Percentiles rank a stretch among this genome's conserved stretches.
Evolutionary conservation across 2,329 filamentous ascomycete species (phyloP).

Genomic region (Alternaria arborescens): DNA sequence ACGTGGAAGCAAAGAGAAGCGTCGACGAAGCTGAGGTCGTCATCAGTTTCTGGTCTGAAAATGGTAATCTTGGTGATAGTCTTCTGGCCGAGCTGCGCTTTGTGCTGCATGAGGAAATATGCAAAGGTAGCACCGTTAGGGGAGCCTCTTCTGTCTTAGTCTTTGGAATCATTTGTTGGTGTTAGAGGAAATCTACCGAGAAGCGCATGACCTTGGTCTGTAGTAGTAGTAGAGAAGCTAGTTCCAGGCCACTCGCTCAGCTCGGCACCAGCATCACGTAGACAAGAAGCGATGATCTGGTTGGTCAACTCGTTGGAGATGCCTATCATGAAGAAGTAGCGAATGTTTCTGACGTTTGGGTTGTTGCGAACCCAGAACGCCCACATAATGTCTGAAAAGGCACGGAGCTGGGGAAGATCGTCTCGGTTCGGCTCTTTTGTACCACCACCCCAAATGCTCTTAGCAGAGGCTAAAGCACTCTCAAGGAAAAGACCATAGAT

Average conservation of each 20-base stretch:
- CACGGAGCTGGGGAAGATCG: constrained; percentile 24
- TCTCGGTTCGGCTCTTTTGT: neutral
- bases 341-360: constrained; percentile 20
- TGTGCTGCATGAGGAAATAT: constrained; percentile 34
- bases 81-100: constrained; percentile 28
- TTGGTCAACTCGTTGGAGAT: constrained; percentile 30
- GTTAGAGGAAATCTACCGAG: constrained; percentile 13
- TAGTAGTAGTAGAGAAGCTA: constrained; percentile 14
- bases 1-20: constrained; percentile 25
- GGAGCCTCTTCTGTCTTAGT: constrained; percentile 16
- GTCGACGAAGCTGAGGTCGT: constrained; percentile 24
- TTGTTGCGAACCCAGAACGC: constrained; percentile 27
- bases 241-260: constrained; percentile 30
- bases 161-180: neutral
- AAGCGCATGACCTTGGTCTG: constrained; percentile 27
- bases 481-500: constrained; percentile 26
- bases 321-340: constrained; percentile 28
- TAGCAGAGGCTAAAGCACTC: constrained; percentile 14
- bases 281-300: constrained; percentile 23
- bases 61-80: constrained; percentile 25
- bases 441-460: constrained; percentile 15
- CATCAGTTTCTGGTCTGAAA: constrained; percentile 19
- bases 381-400: constrained; percentile 33
- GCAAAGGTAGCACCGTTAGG: constrained; percentile 33
- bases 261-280: constrained; percentile 7